phyloP scores from a whole-genome alignment of 2,329 filamentous ascomycete species.

The Cordyceps pruinosa region DNA sequence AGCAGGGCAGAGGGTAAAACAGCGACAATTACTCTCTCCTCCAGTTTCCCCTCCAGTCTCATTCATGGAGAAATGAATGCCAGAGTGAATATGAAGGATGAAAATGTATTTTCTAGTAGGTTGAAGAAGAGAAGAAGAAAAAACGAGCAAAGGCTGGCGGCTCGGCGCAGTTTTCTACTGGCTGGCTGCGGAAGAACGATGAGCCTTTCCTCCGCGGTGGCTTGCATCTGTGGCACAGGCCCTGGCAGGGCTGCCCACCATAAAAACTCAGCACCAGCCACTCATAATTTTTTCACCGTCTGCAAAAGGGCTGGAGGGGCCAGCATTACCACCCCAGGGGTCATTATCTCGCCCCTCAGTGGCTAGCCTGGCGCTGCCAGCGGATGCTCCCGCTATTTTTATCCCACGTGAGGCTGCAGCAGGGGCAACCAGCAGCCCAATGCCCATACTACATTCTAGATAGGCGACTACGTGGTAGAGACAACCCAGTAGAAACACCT shows the following conservation, averaged over 20 bases:
- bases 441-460: too few species aligned
- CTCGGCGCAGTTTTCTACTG: slow-evolving; percentile 6
- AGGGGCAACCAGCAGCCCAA: too few species aligned
- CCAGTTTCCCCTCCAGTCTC: slow-evolving; percentile 63
- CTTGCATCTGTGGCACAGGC: slow-evolving; percentile 1
- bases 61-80: slow-evolving; percentile 46
- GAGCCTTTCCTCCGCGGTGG: slow-evolving; percentile 4
- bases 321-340: slow-evolving; percentile 6
- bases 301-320: too few species aligned
- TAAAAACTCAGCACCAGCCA: background rate
- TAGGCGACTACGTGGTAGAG: too few species aligned
- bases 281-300: background rate
- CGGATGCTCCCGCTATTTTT: slow-evolving; percentile 10
- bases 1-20: slow-evolving; percentile 44
- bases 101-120: slow-evolving; percentile 35
- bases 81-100: slow-evolving; percentile 65
- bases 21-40: slow-evolving; percentile 49
- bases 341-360: slow-evolving; percentile 9
- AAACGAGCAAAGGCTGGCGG: slow-evolving; percentile 9
- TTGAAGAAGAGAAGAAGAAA: slow-evolving; percentile 25
- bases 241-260: background rate
- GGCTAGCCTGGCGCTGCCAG: slow-evolving; percentile 1
- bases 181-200: slow-evolving; percentile 20
- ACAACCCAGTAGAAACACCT: background rate
- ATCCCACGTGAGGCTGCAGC: too few species aligned